Evolutionary conservation across 345 rosid genomes (phyloP).

Genomic region (Populus euphratica): DNA sequence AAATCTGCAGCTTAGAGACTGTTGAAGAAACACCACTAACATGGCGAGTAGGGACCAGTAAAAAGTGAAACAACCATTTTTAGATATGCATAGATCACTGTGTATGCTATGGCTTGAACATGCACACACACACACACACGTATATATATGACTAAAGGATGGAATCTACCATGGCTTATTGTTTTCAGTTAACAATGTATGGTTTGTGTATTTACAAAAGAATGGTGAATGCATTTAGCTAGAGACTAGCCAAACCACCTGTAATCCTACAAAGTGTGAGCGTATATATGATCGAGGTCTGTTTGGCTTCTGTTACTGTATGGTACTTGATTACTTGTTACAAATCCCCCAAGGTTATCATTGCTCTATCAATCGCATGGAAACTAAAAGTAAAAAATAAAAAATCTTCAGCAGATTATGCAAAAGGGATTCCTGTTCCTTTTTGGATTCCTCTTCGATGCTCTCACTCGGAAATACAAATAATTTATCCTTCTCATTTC

Average conservation of each 20-base stretch:
- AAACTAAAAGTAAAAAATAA: neutral
- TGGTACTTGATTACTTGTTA: neutral
- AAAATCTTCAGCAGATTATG: neutral
- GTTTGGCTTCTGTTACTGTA: neutral
- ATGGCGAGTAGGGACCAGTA: neutral
- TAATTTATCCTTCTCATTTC: too few relatives aligned
- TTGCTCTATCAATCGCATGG: neutral
- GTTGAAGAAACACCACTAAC: constrained; percentile 7
- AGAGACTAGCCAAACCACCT: neutral
- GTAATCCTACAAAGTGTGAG: neutral
- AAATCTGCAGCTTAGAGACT: constrained; percentile 1
- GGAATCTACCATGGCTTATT: neutral
- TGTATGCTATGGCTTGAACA: neutral
- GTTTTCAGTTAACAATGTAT: neutral
- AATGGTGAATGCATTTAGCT: neutral
- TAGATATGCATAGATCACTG: neutral
- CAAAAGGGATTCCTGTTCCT: neutral
- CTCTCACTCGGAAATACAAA: neutral
- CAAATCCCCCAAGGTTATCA: neutral
- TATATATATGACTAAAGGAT: neutral
- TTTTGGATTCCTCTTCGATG: neutral
- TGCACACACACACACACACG: too few relatives aligned
- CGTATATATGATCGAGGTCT: neutral
- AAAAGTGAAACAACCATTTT: neutral
- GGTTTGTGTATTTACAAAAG: neutral